These are phyloP conservation scores for Teratosphaeria viscida DNA, from an alignment of 2,329 filamentous ascomycete genomes.

Conservation along the genomic window DNA sequence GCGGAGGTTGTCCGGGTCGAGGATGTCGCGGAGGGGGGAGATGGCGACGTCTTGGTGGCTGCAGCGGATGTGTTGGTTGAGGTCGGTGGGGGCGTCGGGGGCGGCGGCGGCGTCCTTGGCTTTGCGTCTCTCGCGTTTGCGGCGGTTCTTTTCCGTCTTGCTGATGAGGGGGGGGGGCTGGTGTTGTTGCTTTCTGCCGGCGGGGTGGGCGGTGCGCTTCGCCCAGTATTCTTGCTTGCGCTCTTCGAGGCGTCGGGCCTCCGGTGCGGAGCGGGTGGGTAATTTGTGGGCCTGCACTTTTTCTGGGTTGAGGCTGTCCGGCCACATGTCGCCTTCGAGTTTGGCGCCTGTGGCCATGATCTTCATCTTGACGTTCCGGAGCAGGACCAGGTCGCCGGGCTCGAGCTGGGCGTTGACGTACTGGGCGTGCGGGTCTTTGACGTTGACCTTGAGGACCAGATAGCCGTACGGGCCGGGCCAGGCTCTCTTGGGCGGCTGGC, in stretches of 20 bases:
- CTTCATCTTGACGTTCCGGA: conserved; percentile 66
- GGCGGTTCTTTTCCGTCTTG: conserved; percentile 9
- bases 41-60: conserved; percentile 31
- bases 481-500: conserved; percentile 24
- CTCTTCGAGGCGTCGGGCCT: conserved; percentile 38
- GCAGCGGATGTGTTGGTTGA: conserved; percentile 28
- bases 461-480: conserved; percentile 71
- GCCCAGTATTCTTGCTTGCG: conserved; percentile 53
- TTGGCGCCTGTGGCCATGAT: conserved; percentile 34
- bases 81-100: not conserved
- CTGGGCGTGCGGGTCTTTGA: conserved; percentile 57
- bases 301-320: conserved; percentile 42
- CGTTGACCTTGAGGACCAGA: conserved; percentile 58
- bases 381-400: conserved; percentile 50
- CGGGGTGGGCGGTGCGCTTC: conserved; percentile 23
- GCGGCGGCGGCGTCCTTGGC: conserved; percentile 21
- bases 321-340: conserved; percentile 63
- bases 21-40: conserved; percentile 38
- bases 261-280: conserved; percentile 24
- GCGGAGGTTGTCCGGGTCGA: conserved; percentile 35
- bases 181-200: conserved; percentile 1
- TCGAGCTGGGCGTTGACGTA: conserved; percentile 48
- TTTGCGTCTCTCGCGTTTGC: conserved; percentile 26
- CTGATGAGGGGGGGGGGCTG: not conserved
- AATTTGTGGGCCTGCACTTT: conserved; percentile 52